Conservation (phyloP, 139 green algal genomes). For the Desmodesmus armatus region DNA sequence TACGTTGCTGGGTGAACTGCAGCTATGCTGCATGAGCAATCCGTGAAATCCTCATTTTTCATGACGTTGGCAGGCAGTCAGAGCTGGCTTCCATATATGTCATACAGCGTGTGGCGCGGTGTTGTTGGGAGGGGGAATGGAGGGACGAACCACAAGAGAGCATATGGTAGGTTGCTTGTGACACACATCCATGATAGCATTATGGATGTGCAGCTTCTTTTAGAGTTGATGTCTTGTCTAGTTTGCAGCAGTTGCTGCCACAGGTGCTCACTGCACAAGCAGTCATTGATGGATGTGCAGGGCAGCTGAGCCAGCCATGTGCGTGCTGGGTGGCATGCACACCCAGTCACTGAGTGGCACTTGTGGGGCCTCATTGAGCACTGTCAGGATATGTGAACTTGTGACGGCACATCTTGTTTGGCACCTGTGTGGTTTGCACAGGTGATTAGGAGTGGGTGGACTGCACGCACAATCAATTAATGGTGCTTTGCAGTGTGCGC, state of each 20-base stretch:
- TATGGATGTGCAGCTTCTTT: not conserved
- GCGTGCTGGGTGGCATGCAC: not conserved
- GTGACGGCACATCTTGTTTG: no score
- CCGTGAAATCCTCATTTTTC: not conserved
- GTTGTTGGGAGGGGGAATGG: not conserved
- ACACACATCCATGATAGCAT: not conserved
- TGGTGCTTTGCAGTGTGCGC: no score
- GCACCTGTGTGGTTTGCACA: no score
- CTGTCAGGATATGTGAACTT: not conserved
- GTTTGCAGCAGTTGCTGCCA: not conserved
- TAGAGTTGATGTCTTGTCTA: not conserved
- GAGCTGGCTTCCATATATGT: not conserved
- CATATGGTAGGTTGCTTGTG: not conserved
- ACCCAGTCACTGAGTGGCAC: not conserved
- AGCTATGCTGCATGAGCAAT: not conserved
- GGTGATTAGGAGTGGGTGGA: no score
- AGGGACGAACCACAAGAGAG: not conserved
- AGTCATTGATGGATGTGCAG: not conserved
- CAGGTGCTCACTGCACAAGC: not conserved
- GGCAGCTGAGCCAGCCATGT: no score
- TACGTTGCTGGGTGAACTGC: not conserved
- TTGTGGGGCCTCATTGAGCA: not conserved
- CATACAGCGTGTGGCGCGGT: not conserved
- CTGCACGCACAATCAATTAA: no score
- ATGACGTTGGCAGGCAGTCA: not conserved